Evolutionary conservation across 2,329 filamentous ascomycete species (phyloP).

Genomic region (Penicillium digitatum): DNA sequence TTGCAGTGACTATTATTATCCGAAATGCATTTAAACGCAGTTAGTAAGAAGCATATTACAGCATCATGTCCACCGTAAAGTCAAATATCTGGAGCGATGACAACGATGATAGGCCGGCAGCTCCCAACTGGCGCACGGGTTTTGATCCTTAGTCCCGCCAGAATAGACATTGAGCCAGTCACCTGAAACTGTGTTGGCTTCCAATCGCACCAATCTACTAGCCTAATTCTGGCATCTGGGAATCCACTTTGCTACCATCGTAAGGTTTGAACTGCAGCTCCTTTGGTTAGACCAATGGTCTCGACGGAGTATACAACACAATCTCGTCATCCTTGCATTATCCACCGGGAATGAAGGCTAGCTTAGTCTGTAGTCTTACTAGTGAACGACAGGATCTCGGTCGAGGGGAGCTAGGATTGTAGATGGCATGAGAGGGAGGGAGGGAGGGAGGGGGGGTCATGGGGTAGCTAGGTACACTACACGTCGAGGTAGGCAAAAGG

Average conservation of each 20-base stretch:
- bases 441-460: no score
- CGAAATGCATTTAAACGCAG: not conserved
- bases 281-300: conserved; percentile 19
- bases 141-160: not conserved
- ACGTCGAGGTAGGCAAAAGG: not conserved
- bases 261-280: conserved; percentile 2
- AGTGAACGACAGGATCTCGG: not conserved
- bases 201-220: not conserved
- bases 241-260: not conserved
- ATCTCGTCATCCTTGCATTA: conserved; percentile 23
- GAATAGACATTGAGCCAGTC: conserved; percentile 3
- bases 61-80: not conserved
- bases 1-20: not conserved
- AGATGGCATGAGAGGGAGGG: not conserved
- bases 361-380: not conserved
- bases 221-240: not conserved
- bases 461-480: not conserved
- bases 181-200: conserved; percentile 3
- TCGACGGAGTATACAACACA: conserved; percentile 5
- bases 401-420: not conserved
- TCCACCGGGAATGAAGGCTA: not conserved
- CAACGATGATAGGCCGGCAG: conserved; percentile 6
- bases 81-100: conserved; percentile 1
- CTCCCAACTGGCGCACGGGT: not conserved
- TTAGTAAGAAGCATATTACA: not conserved